These are phyloP conservation scores for Nymphaea thermarum DNA, from an alignment of 164 flowering plant genomes.

Conservation along the genomic window DNA sequence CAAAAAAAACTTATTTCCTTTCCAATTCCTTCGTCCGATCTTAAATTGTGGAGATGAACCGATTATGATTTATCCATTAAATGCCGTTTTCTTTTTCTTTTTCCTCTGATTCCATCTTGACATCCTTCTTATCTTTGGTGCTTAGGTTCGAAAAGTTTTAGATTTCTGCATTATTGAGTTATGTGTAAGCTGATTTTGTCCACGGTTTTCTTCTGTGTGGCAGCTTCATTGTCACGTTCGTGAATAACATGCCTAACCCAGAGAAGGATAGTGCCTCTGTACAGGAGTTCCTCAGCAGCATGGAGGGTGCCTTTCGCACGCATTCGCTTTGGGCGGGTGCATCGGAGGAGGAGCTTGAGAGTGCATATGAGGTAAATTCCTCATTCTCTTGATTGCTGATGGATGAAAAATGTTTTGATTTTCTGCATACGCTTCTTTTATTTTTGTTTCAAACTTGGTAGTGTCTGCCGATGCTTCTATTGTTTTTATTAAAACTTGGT, in stretches of 20 bases:
- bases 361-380: slow-evolving; percentile 84
- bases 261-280: slow-evolving; percentile 81
- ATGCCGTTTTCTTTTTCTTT: no score
- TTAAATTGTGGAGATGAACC: no score
- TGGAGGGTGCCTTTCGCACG: slow-evolving; percentile 85
- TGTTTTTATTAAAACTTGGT: no score
- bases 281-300: slow-evolving; percentile 66
- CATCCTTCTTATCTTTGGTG: no score
- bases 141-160: no score
- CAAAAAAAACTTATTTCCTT: no score
- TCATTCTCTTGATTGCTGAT: background rate
- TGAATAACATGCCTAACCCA: slow-evolving; percentile 77
- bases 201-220: slow-evolving; percentile 6
- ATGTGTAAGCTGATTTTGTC: background rate
- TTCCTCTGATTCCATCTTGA: no score
- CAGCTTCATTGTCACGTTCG: slow-evolving; percentile 87
- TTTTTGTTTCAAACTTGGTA: no score
- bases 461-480: no score
- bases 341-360: slow-evolving; percentile 89
- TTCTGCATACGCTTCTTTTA: background rate
- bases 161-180: no score
- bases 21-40: no score
- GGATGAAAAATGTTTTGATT: background rate
- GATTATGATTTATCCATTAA: no score
- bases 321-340: slow-evolving; percentile 92